phyloP scores from a whole-genome alignment of 1,284 basidiomycete species.

The Polyporus tsugae region DNA sequence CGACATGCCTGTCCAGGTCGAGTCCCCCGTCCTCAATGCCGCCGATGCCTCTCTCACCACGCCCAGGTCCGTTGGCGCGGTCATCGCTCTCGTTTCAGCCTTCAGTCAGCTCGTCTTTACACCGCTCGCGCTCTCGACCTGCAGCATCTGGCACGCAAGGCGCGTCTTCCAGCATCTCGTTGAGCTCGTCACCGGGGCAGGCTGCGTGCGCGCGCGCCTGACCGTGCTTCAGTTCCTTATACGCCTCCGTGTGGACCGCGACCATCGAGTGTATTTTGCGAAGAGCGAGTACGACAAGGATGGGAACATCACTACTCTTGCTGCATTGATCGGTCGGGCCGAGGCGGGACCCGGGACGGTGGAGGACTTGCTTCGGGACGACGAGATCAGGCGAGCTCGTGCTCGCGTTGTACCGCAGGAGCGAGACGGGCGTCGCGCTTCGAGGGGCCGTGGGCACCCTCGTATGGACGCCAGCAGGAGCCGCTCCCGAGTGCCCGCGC shows the following conservation, averaged over 20 bases:
- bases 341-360: conserved; percentile 33
- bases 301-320: conserved; percentile 59
- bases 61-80: conserved; percentile 63
- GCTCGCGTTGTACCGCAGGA: conserved; percentile 57
- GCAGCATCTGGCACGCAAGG: conserved; percentile 58
- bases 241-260: conserved; percentile 89
- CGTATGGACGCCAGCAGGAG: conserved; percentile 70
- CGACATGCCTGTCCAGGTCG: conserved; percentile 40
- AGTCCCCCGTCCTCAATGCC: conserved; percentile 33
- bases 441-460: conserved; percentile 62
- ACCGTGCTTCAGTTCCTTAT: conserved; percentile 88
- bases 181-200: conserved; percentile 51
- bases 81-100: conserved; percentile 68
- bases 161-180: conserved; percentile 61
- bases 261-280: conserved; percentile 86
- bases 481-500: conserved; percentile 64
- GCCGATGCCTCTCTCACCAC: conserved; percentile 39
- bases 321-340: conserved; percentile 61
- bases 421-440: conserved; percentile 59
- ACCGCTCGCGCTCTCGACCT: conserved; percentile 56
- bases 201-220: conserved; percentile 73
- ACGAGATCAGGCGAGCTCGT: conserved; percentile 56
- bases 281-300: conserved; percentile 60
- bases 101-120: conserved; percentile 79
- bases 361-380: conserved; percentile 32